Evolutionary conservation across 306 rosid genomes (phyloP).

Genomic region (Calophaca sinica): DNA sequence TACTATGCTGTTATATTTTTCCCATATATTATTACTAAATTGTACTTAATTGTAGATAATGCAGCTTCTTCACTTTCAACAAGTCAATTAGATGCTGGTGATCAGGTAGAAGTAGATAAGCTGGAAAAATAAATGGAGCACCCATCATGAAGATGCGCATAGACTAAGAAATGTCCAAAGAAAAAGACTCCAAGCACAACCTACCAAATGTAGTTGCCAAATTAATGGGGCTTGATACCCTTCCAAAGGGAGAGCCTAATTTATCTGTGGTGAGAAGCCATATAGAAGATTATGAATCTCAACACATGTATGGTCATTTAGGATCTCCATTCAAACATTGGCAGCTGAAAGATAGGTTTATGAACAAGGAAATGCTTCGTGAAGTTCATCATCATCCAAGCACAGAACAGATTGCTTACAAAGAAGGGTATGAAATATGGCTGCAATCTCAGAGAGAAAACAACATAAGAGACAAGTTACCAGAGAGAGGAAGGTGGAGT

Average conservation of each 20-base stretch:
- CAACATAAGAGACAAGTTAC: slow-evolving; percentile 50
- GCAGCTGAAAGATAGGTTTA: slow-evolving; percentile 58
- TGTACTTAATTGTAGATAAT: slow-evolving; percentile 30
- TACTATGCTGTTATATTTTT: slow-evolving; percentile 30
- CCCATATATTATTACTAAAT: slow-evolving; percentile 32
- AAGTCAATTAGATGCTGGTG: slow-evolving; percentile 67
- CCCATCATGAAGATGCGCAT: slow-evolving; percentile 73
- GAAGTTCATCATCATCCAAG: slow-evolving; percentile 57
- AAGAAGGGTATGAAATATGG: slow-evolving; percentile 73
- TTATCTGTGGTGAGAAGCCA: slow-evolving; percentile 57
- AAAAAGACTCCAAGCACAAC: slow-evolving; percentile 60
- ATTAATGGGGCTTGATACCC: slow-evolving; percentile 92
- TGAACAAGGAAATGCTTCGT: slow-evolving; percentile 58
- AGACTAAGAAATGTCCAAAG: slow-evolving; percentile 84
- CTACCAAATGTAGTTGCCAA: slow-evolving; percentile 90
- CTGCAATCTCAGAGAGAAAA: slow-evolving; percentile 49
- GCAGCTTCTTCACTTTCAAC: slow-evolving; percentile 71
- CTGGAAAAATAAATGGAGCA: slow-evolving; percentile 57
- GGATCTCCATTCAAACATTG: slow-evolving; percentile 58
- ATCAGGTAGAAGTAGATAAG: slow-evolving; percentile 63
- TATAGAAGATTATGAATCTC: slow-evolving; percentile 54
- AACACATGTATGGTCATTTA: slow-evolving; percentile 53
- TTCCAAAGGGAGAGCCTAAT: slow-evolving; percentile 63
- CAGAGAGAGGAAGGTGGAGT: slow-evolving; percentile 54
- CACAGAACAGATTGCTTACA: slow-evolving; percentile 52